Evolutionary conservation across 495 filamentous ascomycete species (phyloP), one percentile per base, ranked within the genome.

Genomic region (Venustampulla echinocandica): DNA sequence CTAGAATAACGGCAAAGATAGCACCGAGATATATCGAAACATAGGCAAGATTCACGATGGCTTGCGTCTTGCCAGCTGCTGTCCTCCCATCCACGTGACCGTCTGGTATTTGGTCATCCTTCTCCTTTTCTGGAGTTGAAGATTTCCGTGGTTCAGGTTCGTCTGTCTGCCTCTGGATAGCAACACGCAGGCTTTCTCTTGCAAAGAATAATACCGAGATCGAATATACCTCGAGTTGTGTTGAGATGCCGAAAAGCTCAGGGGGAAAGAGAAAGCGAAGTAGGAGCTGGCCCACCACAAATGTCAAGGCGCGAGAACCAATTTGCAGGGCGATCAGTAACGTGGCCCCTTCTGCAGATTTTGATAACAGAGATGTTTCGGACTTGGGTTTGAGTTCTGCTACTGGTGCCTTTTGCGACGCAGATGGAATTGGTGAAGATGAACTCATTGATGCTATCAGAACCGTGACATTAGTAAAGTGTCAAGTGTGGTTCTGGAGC

Each of bases 151-250:
- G 27, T 35, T 62, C 36, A 35, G 62, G 49, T 19, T 43, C 44
- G 17, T 43, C 62, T 21, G 77, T 71, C 49, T 94, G 84, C 48
- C 90, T 75, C 62, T 95, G 90, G 27, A 94, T 74, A 2, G 89
- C 88, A 18, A 88, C 79, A 14, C 92, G 77, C 33, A 97, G 66
- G 44, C 82, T 86, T 64, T 99, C 92, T 23, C 92, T 73, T 0
- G 92, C 85, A 53, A 97, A 97, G 61, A 88, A 95, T 1, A 97
- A 70, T 10, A 93, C 80, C 1, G 86, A 82, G 22, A 90, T 81
- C 46, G 86, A 86, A 62, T 85, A 95, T 1, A 97, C 76, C 50
- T 99, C 92, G 3, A 97, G 75, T 60, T 95, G 93, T 2, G 87
- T 78, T 1, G 89, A 84, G 21, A 92, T 71, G 3, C 89, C 92